Evolutionary conservation across 2,329 filamentous ascomycete genomes (phyloP).

Genomic region (Colletotrichum sp.): DNA sequence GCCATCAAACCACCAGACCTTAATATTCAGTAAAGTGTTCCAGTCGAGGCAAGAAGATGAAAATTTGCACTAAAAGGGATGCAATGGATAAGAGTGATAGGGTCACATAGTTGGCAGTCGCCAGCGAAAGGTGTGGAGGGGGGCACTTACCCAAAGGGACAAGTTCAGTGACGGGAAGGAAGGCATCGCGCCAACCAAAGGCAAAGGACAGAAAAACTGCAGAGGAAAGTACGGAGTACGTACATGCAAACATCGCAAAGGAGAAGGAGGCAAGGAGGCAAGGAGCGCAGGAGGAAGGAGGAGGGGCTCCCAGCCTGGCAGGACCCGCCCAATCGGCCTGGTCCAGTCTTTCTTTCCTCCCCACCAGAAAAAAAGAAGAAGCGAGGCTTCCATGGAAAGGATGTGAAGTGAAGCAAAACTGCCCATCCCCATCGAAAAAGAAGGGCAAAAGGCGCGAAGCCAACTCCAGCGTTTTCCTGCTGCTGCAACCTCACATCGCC

Average conservation of each 20-base stretch:
- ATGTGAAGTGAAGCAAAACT: background rate
- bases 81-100: background rate
- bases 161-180: background rate
- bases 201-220: background rate
- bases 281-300: background rate
- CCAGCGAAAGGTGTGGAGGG: background rate
- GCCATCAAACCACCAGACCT: background rate
- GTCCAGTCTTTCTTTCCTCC: background rate
- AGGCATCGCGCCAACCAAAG: background rate
- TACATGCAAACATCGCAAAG: background rate
- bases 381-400: background rate
- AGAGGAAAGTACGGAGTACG: background rate
- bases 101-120: background rate
- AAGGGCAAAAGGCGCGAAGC: background rate
- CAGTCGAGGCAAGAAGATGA: background rate
- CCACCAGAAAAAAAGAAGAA: background rate
- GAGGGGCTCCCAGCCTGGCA: background rate
- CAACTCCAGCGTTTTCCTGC: background rate
- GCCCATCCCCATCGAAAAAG: background rate
- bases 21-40: background rate
- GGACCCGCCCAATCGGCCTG: background rate
- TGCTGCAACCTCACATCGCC: slow-evolving; percentile 2
- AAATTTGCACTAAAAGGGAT: background rate
- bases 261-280: background rate
- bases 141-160: background rate